Evolutionary conservation across 306 rosid species (phyloP).

Genomic region (Arachis hypogaea): DNA sequence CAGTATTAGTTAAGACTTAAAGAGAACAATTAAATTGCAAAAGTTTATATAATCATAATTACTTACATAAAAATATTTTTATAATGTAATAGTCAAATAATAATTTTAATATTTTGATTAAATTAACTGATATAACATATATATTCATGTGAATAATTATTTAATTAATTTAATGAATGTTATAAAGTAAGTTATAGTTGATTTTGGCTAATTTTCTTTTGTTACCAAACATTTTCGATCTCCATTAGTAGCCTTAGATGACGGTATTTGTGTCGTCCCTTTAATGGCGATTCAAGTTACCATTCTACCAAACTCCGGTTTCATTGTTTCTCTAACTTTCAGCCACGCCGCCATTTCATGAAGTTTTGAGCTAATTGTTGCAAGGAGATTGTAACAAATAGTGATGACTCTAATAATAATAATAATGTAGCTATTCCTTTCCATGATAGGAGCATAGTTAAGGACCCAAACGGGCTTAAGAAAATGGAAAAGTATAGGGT

Average conservation of each 20-base stretch:
- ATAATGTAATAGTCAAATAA: no score
- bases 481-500: no score
- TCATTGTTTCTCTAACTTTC: slow-evolving; percentile 22
- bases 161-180: no score
- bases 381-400: background rate
- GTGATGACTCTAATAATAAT: background rate
- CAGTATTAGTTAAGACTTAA: no score
- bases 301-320: slow-evolving; percentile 24
- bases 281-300: slow-evolving; percentile 44
- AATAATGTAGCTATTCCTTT: background rate
- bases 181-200: no score
- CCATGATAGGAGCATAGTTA: slow-evolving; percentile 7
- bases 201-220: background rate
- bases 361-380: slow-evolving; percentile 38
- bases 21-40: no score
- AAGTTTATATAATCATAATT: no score
- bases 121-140: no score
- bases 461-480: slow-evolving; percentile 19
- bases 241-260: background rate
- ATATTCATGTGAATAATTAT: no score
- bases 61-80: no score
- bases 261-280: slow-evolving; percentile 8
- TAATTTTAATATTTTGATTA: no score
- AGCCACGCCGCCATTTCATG: slow-evolving; percentile 39
- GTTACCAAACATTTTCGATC: background rate